These are phyloP conservation scores for Tagetes patula DNA, from an alignment of 129 eudicot species.

Conservation along the genomic window DNA sequence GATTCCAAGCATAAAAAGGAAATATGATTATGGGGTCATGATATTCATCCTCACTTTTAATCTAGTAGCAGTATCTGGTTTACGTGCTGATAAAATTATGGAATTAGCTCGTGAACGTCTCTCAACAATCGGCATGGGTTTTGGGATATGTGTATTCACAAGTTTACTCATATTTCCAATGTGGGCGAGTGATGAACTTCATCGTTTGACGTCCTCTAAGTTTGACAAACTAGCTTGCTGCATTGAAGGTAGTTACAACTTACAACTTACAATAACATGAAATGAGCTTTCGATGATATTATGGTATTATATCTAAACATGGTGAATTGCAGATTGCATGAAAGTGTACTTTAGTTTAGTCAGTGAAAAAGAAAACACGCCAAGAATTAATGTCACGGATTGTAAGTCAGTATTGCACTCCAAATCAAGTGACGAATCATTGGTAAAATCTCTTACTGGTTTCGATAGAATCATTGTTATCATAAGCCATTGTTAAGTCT, in stretches of 20 bases:
- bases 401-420: slow-evolving; percentile 71
- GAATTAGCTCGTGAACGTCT: slow-evolving; percentile 60
- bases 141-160: slow-evolving; percentile 58
- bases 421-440: slow-evolving; percentile 71
- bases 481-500: too few relatives aligned
- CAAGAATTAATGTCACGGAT: slow-evolving; percentile 30
- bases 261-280: not conserved
- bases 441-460: slow-evolving; percentile 47
- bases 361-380: slow-evolving; percentile 51
- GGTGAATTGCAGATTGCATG: slow-evolving; percentile 53
- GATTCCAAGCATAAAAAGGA: slow-evolving; percentile 66
- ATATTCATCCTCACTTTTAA: slow-evolving; percentile 61
- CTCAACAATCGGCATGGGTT: slow-evolving; percentile 78
- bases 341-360: slow-evolving; percentile 55
- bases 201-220: slow-evolving; percentile 49
- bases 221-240: slow-evolving; percentile 59
- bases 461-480: not conserved
- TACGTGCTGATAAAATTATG: slow-evolving; percentile 58
- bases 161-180: slow-evolving; percentile 66
- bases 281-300: not conserved
- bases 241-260: slow-evolving; percentile 48
- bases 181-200: slow-evolving; percentile 91
- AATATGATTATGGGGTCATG: slow-evolving; percentile 36
- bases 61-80: slow-evolving; percentile 72
- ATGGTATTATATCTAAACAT: slow-evolving; percentile 14